These are phyloP conservation scores for Brassica balearica DNA, from an alignment of 441 rosid species.

Conservation along the genomic window DNA sequence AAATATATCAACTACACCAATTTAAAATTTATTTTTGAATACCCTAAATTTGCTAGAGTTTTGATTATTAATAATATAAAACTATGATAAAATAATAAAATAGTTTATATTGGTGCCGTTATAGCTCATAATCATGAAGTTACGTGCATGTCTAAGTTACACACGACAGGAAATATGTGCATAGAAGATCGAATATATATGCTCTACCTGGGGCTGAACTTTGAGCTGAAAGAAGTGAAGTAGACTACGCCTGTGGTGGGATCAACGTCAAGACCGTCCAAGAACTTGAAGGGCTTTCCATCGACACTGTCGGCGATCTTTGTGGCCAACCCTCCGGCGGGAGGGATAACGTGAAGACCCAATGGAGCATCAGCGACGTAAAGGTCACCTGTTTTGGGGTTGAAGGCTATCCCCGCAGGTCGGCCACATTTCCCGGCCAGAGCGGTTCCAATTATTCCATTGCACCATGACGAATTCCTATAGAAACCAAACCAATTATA, in stretches of 20 bases:
- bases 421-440: constrained; percentile 46
- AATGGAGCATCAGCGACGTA: constrained; percentile 46
- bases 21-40: not conserved
- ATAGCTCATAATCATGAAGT: not conserved
- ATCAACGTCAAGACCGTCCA: constrained; percentile 50
- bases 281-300: constrained; percentile 43
- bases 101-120: not conserved
- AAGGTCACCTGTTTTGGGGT: constrained; percentile 38
- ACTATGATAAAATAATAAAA: not conserved
- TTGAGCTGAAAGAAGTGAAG: constrained; percentile 46
- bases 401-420: constrained; percentile 49
- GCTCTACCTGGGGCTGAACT: constrained; percentile 26
- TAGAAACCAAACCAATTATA: not conserved
- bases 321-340: constrained; percentile 45
- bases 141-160: not conserved
- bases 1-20: not conserved
- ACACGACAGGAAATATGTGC: not conserved
- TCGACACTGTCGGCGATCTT: constrained; percentile 44
- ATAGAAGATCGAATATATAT: not conserved
- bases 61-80: not conserved
- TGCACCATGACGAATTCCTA: constrained; percentile 28
- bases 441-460: constrained; percentile 35
- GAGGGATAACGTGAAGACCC: constrained; percentile 44
- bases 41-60: not conserved
- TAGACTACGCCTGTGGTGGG: constrained; percentile 40